These are phyloP conservation scores for Xylaria polymorpha DNA, from an alignment of 2,329 filamentous ascomycete species.

Conservation along the genomic window DNA sequence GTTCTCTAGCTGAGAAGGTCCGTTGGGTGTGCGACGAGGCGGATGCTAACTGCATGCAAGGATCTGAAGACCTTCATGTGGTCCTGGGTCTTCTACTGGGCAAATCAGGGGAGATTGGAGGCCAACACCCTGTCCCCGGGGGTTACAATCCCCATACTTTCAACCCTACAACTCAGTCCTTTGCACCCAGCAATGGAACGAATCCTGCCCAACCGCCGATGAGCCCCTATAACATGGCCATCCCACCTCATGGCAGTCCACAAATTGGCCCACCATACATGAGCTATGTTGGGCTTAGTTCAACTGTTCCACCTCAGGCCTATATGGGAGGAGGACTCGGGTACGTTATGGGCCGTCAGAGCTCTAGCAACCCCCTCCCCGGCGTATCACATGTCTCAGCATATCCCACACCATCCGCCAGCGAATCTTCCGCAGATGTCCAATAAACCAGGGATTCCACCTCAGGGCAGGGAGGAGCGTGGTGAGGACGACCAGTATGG, in stretches of 20 bases:
- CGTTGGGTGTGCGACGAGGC: slow-evolving; percentile 11
- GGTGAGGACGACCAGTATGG: neutral
- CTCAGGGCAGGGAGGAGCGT: slow-evolving; percentile 32
- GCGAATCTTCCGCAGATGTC: slow-evolving; percentile 60
- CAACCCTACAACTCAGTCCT: slow-evolving; percentile 93
- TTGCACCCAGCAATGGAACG: slow-evolving; percentile 75
- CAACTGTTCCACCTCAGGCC: slow-evolving; percentile 58
- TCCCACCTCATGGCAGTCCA: slow-evolving; percentile 62
- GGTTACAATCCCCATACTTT: slow-evolving; percentile 88
- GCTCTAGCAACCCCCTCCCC: slow-evolving; percentile 65
- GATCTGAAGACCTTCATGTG: neutral
- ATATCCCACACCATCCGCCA: slow-evolving; percentile 53
- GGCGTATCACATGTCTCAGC: slow-evolving; percentile 58
- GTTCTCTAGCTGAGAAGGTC: slow-evolving; percentile 8
- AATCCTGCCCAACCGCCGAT: slow-evolving; percentile 61
- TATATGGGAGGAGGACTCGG: slow-evolving; percentile 57
- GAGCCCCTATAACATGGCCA: slow-evolving; percentile 60
- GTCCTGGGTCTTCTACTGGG: neutral
- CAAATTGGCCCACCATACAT: slow-evolving; percentile 65
- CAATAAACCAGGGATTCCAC: slow-evolving; percentile 58
- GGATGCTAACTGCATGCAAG: neutral
- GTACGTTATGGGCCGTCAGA: slow-evolving; percentile 68
- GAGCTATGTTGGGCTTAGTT: slow-evolving; percentile 62
- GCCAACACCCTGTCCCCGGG: slow-evolving; percentile 84
- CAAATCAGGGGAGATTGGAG: neutral